Evolutionary conservation across 2,329 filamentous ascomycete species (phyloP).

Genomic region (Claviceps africana): DNA sequence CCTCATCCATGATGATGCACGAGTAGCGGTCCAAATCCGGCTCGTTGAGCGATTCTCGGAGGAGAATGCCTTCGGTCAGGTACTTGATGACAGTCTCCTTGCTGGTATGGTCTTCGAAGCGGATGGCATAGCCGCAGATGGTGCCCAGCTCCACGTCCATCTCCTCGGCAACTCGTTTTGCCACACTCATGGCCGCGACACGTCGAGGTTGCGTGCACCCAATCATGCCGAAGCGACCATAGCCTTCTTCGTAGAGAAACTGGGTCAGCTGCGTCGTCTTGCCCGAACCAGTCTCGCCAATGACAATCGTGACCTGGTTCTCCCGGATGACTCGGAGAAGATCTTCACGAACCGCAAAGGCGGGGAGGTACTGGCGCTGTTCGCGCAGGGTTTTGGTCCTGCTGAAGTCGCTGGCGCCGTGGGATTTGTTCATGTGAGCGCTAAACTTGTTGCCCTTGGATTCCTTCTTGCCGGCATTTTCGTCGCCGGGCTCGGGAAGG

Average conservation of each 20-base stretch:
- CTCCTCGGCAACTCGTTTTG: conserved; percentile 94
- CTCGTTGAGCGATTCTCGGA: conserved; percentile 86
- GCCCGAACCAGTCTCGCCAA: conserved; percentile 92
- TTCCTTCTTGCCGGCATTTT: conserved; percentile 37
- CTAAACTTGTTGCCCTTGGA: conserved; percentile 60
- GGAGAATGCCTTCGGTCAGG: conserved; percentile 93
- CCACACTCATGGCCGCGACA: conserved; percentile 97
- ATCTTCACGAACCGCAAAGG: conserved; percentile 92
- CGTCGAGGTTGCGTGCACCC: conserved; percentile 92
- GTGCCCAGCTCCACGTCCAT: conserved; percentile 89
- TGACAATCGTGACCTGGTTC: conserved; percentile 93
- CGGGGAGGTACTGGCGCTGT: conserved; percentile 84
- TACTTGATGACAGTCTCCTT: conserved; percentile 95
- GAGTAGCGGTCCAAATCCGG: conserved; percentile 90
- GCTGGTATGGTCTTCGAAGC: conserved; percentile 96
- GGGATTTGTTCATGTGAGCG: conserved; percentile 73
- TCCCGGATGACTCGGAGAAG: conserved; percentile 82
- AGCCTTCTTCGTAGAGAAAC: conserved; percentile 91
- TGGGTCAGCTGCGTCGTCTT: conserved; percentile 97
- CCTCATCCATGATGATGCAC: conserved; percentile 99
- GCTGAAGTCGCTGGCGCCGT: conserved; percentile 82
- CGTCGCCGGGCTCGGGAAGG: conserved; percentile 58
- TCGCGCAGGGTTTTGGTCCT: conserved; percentile 81
- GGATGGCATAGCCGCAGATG: conserved; percentile 88
- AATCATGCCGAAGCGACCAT: conserved; percentile 76